phyloP scores from a whole-genome alignment of 306 rosid genomes.

The Glycyrrhiza uralensis region DNA sequence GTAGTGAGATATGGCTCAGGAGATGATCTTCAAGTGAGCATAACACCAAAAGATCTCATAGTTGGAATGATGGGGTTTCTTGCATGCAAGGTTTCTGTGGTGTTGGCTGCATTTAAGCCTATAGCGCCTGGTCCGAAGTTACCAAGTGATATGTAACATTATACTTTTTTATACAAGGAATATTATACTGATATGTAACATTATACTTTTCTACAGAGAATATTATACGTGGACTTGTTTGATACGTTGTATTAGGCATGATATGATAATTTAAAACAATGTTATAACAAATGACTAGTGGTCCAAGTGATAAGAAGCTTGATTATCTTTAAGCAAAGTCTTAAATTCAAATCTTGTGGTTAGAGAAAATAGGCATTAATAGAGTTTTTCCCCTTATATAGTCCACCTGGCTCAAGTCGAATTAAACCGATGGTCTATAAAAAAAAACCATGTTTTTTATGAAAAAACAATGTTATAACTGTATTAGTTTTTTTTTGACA shows the following conservation, averaged over 20 bases:
- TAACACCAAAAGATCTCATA: constrained; percentile 63
- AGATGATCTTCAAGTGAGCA: constrained; percentile 44
- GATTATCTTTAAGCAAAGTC: too few species aligned
- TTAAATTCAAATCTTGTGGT: too few species aligned
- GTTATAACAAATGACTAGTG: too few species aligned
- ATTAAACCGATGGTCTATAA: too few species aligned
- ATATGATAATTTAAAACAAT: neutral
- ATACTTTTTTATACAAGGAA: neutral
- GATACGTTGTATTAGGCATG: neutral
- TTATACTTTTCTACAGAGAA: too few species aligned
- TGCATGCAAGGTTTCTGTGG: constrained; percentile 71
- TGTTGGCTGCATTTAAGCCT: constrained; percentile 81
- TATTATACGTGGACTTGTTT: neutral
- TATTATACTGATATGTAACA: neutral
- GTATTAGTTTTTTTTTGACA: too few species aligned
- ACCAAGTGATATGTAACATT: constrained; percentile 37
- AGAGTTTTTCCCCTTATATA: too few species aligned
- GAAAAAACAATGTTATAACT: too few species aligned
- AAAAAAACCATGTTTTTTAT: too few species aligned
- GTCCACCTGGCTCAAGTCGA: too few species aligned
- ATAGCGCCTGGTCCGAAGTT: constrained; percentile 37
- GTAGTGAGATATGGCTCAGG: constrained; percentile 48
- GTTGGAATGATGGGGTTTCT: constrained; percentile 85
- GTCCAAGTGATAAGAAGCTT: too few species aligned
- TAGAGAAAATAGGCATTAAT: too few species aligned